Base-by-base conservation (phyloP, 2,329 filamentous ascomycete genomes). In the Phaeomoniella chlamydospora region DNA sequence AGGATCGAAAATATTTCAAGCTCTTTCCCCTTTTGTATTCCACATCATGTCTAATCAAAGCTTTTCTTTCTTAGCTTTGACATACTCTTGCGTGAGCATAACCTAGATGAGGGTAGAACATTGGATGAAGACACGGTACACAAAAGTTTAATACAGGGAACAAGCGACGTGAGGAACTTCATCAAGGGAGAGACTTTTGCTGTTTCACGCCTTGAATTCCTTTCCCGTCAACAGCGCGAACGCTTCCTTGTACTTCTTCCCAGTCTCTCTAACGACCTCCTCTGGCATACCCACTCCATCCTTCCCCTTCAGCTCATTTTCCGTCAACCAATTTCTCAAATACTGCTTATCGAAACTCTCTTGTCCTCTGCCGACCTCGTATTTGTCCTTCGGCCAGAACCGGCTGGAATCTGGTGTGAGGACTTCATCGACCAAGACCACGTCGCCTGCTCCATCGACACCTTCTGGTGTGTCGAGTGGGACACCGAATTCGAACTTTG, bases 341-440 rank as follows among this genome's bases (percentile, higher is more conserved):
- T 70, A 78, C 61, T 87, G 80, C 68, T 94, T 94, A 55, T 94
- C 87, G 46, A 88, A 90, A 58, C 82, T 90, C 37, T 79, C 70
- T 63, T 92, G 85, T 38, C 80, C 70, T 42, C 67, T 68, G 2
- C 87, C 86, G 13, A 81, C 58, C 52, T 76, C 69, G 53, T 88
- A 92, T 32, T 67, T 67, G 31, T 75, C 75, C 43, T 70, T 73
- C 1, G 77, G 77, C 87, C 88, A 96, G 68, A 94, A 94, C 12
- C 87, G 73, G 35, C 80, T 88, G 37, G 73, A 80, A 54, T 85
- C 80, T 2, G 86, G 85, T 5, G 85, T 92, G 41, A 93, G 62
- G 15, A 92, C 83, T 62, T 93, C 85, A 51, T 93, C 85, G 3
- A 86, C 74, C 35, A 88, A 65, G 22, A 86, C 72, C 5, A 90